Percentiles rank a stretch among this genome's conserved stretches.
phyloP scores from a whole-genome alignment of 2,329 filamentous ascomycete genomes.

The Cladosporium halotolerans region DNA sequence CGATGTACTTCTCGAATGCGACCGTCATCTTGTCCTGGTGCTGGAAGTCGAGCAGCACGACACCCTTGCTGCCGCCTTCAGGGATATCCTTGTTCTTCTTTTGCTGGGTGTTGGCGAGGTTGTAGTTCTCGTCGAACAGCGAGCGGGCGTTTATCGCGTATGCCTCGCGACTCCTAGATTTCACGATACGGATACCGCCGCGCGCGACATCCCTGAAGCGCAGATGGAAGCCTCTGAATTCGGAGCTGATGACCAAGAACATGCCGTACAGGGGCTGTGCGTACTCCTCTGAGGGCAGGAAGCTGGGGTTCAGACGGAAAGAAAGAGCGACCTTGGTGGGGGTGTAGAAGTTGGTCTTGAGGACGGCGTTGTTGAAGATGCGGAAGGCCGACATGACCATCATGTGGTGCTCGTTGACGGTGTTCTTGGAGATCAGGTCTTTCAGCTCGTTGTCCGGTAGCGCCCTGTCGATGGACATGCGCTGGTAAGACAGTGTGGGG shows the following conservation, averaged over 20 bases:
- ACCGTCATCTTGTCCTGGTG: conserved; percentile 89
- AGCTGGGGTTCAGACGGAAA: conserved; percentile 84
- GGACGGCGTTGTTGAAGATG: conserved; percentile 84
- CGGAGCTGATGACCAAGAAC: conserved; percentile 96
- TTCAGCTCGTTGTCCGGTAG: conserved; percentile 68
- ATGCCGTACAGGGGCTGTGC: conserved; percentile 91
- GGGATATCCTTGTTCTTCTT: conserved; percentile 99
- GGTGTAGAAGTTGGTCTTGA: conserved; percentile 98
- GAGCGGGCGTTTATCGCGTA: conserved; percentile 95
- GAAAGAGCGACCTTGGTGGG: conserved; percentile 96
- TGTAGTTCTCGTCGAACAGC: conserved; percentile 98
- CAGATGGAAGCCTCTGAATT: conserved; percentile 94
- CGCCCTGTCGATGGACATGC: conserved; percentile 64
- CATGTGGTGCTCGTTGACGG: conserved; percentile 87
- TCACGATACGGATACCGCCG: conserved; percentile 96
- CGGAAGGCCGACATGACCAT: conserved; percentile 98
- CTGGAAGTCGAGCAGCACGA: conserved; percentile 86
- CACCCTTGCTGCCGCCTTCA: conserved; percentile 95
- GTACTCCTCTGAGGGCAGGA: conserved; percentile 88
- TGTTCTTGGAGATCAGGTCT: conserved; percentile 70
- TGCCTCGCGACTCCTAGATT: conserved; percentile 91
- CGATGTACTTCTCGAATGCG: conserved; percentile 99
- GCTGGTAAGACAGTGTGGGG: conserved; percentile 62
- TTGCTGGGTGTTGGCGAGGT: conserved; percentile 94
- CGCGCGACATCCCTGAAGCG: conserved; percentile 96